Base-by-base conservation (phyloP, 2,329 filamentous ascomycete species). In the Pochonia chlamydosporia region DNA sequence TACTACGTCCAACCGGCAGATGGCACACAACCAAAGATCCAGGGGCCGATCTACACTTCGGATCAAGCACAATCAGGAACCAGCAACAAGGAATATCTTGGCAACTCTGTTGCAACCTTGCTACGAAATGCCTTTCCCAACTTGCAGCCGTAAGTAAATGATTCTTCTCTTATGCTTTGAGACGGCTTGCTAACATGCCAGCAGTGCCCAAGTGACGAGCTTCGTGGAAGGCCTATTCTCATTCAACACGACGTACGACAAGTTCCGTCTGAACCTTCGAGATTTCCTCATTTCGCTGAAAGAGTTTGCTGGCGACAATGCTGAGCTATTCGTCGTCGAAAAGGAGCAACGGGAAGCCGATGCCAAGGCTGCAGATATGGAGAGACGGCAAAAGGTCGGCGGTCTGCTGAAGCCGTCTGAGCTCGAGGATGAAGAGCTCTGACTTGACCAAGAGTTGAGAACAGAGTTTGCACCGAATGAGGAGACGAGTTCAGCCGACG, bases 241-340 rank as follows among this genome's bases (percentile, higher is more conserved):
- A 6, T 79, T 88, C 56, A 97, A 96, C 65, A 87, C 86, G 48
- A 87, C 95, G 61, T 84, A 95, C 55, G 87, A 89, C 63, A 90
- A 90, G 65, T 99, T 99, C 84, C 95, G 96, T 66, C 82, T 96
- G 47, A 90, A 95, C 60, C 75, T 99, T 44, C 89, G 93, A 55
- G 93, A 99, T 70, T 99, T 99, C 80, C 73, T 99, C 56, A 95
- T 99, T 59, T 95, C 91, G 20, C 76, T 99, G 57, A 96, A 96
- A 71, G 95, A 99, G 69, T 99, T 97, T 53, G 84, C 89, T 1
- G 93, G 89, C 44, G 93, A 99, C 69, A 96, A 97, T 59, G 82
- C 92, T 1, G 93, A 99, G 63, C 78, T 99, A 9, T 99, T 87
- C 68, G 83, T 87, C 4, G 91, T 96, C 49, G 93, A 99, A 67